A percentile compares a stretch with the other conserved stretches of the same genome.
phyloP scores from a whole-genome alignment of 2,329 filamentous ascomycete species.

The Tothia fuscella region DNA sequence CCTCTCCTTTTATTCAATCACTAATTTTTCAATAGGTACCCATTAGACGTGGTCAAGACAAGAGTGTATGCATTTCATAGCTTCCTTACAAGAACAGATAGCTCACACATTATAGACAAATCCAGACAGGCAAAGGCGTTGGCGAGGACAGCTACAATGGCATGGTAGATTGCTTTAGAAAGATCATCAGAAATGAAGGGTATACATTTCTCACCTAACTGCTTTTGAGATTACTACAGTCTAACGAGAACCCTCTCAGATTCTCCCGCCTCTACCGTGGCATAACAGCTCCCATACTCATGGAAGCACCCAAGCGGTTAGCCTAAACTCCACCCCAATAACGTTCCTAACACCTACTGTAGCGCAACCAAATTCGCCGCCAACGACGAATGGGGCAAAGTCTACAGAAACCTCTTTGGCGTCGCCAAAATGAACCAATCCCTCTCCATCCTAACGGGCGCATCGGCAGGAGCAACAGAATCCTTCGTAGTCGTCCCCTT shows the following conservation, averaged over 20 bases:
- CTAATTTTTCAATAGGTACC: conserved; percentile 57
- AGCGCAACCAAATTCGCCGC: conserved; percentile 96
- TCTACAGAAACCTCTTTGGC: conserved; percentile 83
- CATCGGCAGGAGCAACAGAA: conserved; percentile 89
- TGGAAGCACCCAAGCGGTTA: conserved; percentile 82
- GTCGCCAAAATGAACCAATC: conserved; percentile 80
- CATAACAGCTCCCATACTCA: conserved; percentile 89
- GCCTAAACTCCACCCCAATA: conserved; percentile 6
- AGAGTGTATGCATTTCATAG: conserved; percentile 55
- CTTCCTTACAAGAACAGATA: not conserved
- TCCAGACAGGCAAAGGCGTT: conserved; percentile 62
- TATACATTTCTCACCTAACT: conserved; percentile 31
- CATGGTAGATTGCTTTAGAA: conserved; percentile 96
- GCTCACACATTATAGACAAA: conserved; percentile 47
- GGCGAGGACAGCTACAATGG: conserved; percentile 84
- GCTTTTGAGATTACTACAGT: not conserved
- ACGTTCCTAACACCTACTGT: conserved; percentile 1
- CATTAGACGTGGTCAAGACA: conserved; percentile 96
- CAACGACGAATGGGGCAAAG: conserved; percentile 95
- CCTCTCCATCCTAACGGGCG: conserved; percentile 84
- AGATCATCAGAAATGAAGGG: conserved; percentile 95
- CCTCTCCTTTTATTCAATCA: conserved; percentile 10
- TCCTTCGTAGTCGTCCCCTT: conserved; percentile 96
- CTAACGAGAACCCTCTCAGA: conserved; percentile 31
- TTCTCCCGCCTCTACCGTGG: conserved; percentile 88